Evolutionary conservation across 1,139 yeast genomes (phyloP).

Genomic region (Blastobotrys apis): DNA sequence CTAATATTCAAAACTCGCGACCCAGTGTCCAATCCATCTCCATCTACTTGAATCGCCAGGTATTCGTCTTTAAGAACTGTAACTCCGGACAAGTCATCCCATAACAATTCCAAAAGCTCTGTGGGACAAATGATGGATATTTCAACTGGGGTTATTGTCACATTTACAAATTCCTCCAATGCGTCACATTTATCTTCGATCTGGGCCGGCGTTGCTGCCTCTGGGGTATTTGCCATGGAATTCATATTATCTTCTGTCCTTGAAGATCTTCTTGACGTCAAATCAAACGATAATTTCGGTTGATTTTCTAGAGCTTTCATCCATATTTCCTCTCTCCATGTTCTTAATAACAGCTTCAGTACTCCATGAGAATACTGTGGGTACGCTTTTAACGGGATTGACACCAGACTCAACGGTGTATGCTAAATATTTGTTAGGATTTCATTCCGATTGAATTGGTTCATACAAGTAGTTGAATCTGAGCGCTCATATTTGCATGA

Average conservation of each 20-base stretch:
- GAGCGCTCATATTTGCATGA: slow-evolving; percentile 21
- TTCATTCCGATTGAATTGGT: background rate
- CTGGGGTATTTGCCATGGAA: slow-evolving; percentile 11
- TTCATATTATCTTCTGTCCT: slow-evolving; percentile 10
- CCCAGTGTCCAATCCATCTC: slow-evolving; percentile 56
- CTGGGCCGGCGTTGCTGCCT: slow-evolving; percentile 13
- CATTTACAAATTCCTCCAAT: slow-evolving; percentile 44
- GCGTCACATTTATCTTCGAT: slow-evolving; percentile 20
- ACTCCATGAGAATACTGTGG: slow-evolving; percentile 30
- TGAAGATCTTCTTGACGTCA: slow-evolving; percentile 6
- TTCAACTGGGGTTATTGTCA: slow-evolving; percentile 54
- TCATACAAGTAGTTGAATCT: slow-evolving; percentile 28
- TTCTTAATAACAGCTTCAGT: slow-evolving; percentile 28
- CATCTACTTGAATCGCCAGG: slow-evolving; percentile 55
- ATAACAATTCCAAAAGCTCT: slow-evolving; percentile 38
- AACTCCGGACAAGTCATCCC: slow-evolving; percentile 32
- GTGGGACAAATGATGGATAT: slow-evolving; percentile 52
- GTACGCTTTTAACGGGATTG: slow-evolving; percentile 30
- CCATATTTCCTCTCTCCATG: slow-evolving; percentile 25
- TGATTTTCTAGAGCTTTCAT: slow-evolving; percentile 8
- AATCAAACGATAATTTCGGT: too few relatives aligned
- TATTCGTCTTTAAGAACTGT: slow-evolving; percentile 46
- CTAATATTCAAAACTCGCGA: slow-evolving; percentile 55
- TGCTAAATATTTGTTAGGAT: slow-evolving; percentile 5
- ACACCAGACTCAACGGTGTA: slow-evolving; percentile 30